Base-by-base conservation (phyloP, 805 yeast species). In the Scheffersomyces stipitis region DNA sequence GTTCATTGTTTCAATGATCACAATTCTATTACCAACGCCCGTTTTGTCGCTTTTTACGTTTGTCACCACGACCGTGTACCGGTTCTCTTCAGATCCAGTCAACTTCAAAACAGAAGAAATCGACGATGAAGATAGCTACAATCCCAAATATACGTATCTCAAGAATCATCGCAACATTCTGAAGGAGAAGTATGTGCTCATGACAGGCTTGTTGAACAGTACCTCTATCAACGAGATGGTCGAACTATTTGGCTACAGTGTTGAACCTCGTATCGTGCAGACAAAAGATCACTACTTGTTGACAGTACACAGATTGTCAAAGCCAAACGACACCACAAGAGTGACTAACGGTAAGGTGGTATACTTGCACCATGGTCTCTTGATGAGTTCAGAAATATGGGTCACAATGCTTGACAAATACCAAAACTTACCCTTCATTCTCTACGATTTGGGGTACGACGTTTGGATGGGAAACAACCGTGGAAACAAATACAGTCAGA, bases 401-500 rank as follows among this genome's bases (percentile, higher is more conserved):
- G 59, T 65, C 28, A 69, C 74, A 6, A 69, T 69, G 74, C 47
- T 68, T 24, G 63, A 67, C 14, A 55, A 56, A 22, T 40, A 64
- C 26, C 42, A 49, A 23, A 69, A 69, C 48, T 62, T 93, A 32
- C 96, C 98, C 0, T 83, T 86, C 56, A 65, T 78, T 2, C 69
- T 91, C 23, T 81, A 81, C 42, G 88, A 89, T 40, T 57, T 80
- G 31, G 97, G 97, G 1, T 91, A 79, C 59, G 99, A 91, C 55
- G 97, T 91, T 4, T 91, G 95, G 91, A 67, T 91, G 44, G 98
- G 98, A 1, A 88, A 87, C 59, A 88, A 87, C 54, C 72, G 96
- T 40, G 96, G 96, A 8, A 93, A 91, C 64, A 93, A 91, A 64
- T 91, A 91, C 64, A 83, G 95, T 3, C 81, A 83, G 41, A 89